A percentile compares a stretch with the other conserved stretches of the same genome.
Evolutionary conservation across 2,329 filamentous ascomycete genomes (phyloP).

Genomic region (Annulohypoxylon truncatum): DNA sequence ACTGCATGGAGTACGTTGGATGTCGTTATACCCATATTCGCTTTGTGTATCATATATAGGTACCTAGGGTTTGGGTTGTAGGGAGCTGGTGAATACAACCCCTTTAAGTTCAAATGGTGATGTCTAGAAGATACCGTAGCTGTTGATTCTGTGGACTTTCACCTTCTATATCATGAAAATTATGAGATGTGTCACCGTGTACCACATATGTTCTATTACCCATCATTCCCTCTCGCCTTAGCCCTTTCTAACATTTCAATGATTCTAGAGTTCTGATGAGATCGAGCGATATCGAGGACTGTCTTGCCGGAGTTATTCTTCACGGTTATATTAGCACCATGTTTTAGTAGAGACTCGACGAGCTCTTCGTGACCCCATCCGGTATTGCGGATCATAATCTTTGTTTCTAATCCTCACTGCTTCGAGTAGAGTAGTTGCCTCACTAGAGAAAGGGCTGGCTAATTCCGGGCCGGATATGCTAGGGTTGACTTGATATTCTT

Average conservation of each 20-base stretch:
- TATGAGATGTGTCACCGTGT: not conserved
- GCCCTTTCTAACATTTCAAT: not conserved
- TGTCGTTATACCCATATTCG: not conserved
- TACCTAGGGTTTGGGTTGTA: not conserved
- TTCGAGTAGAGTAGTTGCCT: slow-evolving; percentile 10
- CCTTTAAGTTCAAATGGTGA: not conserved
- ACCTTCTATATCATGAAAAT: too few species aligned
- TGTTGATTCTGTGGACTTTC: not conserved
- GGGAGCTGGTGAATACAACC: not conserved
- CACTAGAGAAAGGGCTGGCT: slow-evolving; percentile 3
- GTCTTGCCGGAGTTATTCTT: slow-evolving; percentile 9
- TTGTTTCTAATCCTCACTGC: slow-evolving; percentile 13
- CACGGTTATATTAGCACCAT: slow-evolving; percentile 1
- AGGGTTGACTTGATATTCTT: not conserved
- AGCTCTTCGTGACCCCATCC: slow-evolving; percentile 1
- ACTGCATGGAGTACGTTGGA: not conserved
- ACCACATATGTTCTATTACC: not conserved
- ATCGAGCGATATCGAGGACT: slow-evolving; percentile 7
- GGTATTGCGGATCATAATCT: not conserved
- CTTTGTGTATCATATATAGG: not conserved
- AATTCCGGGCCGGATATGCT: not conserved
- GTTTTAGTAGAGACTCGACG: not conserved
- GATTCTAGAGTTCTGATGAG: not conserved
- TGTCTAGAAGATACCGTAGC: not conserved
- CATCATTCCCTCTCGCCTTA: not conserved